Base-by-base conservation (phyloP, 495 filamentous ascomycete genomes). In the Penicillium cosmopolitanum region DNA sequence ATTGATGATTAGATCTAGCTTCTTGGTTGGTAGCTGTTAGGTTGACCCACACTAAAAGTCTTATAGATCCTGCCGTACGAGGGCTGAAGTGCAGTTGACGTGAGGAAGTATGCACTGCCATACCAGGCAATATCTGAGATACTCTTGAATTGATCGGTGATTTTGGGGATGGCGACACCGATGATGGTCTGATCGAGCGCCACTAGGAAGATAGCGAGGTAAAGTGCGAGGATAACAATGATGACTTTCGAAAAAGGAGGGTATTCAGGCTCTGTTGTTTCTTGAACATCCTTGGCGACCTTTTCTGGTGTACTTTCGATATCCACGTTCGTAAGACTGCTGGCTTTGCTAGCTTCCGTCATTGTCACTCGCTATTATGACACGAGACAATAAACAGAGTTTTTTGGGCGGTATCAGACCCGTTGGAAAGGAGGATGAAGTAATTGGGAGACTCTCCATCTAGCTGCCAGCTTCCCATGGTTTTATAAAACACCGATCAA, bases 151-250 rank as follows among this genome's bases (percentile, higher is more conserved):
- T 75, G 68, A 55, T 72, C 69, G 0, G 76, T 79, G 51, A 80
- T 81, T 12, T 71, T 70, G 19, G 78, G 78, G 28, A 79, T 80
- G 0, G 77, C 78, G 0, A 68, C 68, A 3, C 63, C 66, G 8
- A 81, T 80, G 48, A 80, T 80, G 5, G 77, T 79, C 67, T 80
- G 78, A 47, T 85, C 82, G n/a, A 84, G 61, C 0, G 78, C 72
- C 1, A 82, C 72, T 1, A 85, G 64, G 55, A 85, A 85, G 21
- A 80, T 69, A 35, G 77, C 72, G 5, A 84, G 73, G 25, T 80
- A 76, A 4, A 84, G 63, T n/a, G 63, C 63, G 11, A 62, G 21
- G 33, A 65, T 50, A 18, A 65, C 52, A 31, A 62, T 35, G 16
- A 67, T 51, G 4, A 62, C 55, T 62, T 61, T 68, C 11, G 35